A percentile compares a stretch with the other conserved stretches of the same genome.
Conservation (phyloP, 2,329 filamentous ascomycete species). For the Ophiostoma pallidulum region DNA sequence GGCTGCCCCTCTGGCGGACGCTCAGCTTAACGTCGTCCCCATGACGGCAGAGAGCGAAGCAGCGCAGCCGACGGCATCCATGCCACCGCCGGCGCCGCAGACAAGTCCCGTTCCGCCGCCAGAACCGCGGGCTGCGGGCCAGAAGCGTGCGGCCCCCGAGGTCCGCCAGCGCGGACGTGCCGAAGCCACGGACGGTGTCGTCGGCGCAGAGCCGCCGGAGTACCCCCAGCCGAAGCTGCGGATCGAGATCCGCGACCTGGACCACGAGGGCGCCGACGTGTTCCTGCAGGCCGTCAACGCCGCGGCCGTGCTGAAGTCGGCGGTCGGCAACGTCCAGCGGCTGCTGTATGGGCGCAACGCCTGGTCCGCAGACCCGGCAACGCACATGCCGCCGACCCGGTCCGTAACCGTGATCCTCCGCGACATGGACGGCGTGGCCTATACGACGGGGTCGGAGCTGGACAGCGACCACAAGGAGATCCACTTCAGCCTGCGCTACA, state of each 20-base stretch:
- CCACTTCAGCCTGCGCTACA: constrained; percentile 73
- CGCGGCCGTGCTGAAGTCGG: constrained; percentile 48
- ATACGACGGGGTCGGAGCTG: constrained; percentile 71
- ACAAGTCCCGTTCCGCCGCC: not conserved
- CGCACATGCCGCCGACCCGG: constrained; percentile 54
- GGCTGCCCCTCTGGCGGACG: not conserved
- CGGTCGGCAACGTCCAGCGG: constrained; percentile 58
- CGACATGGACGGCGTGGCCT: constrained; percentile 75
- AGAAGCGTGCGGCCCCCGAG: too few relatives aligned
- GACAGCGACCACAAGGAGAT: constrained; percentile 89
- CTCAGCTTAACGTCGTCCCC: not conserved
- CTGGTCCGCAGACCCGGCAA: constrained; percentile 30
- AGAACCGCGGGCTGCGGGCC: not conserved
- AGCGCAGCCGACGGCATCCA: not conserved
- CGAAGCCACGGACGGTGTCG: not conserved
- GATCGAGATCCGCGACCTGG: constrained; percentile 49
- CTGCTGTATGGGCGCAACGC: constrained; percentile 56
- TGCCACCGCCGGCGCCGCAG: not conserved
- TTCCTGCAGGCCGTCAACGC: constrained; percentile 62
- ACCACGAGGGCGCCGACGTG: constrained; percentile 48
- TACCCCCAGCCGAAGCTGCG: constrained; percentile 47
- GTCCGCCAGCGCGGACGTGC: too few relatives aligned
- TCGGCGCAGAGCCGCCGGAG: constrained; percentile 1
- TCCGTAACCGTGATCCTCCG: constrained; percentile 78
- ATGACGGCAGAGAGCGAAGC: constrained; percentile 3